Base-by-base conservation (phyloP, 495 filamentous ascomycete genomes). In the Aspergillus homomorphus region DNA sequence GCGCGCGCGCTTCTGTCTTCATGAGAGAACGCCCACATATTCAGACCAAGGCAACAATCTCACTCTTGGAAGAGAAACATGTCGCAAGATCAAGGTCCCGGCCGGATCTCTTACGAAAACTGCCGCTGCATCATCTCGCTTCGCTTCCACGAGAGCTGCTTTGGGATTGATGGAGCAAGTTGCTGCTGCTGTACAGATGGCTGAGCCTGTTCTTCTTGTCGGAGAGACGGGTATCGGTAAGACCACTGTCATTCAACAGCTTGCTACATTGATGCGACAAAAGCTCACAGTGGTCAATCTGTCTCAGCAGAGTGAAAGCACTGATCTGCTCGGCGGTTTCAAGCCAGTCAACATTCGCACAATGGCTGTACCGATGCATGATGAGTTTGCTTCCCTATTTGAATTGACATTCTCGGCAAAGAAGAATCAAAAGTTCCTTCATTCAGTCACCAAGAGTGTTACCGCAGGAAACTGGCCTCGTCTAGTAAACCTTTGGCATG, bases 181-280 rank as follows among this genome's bases (percentile, higher is more conserved):
- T 57, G 87, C 88, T 5, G 86, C 88, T 26, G 86, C 92, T 1
- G 82, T 97, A 15, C 84, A 88, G 56, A 85, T 92, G 70, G 82
- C 84, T 4, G 95, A 99, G 66, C 94, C 95, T 2, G 82, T 96
- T 9, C 74, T 99, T 24, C 84, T 99, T 51, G 94, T 99, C 41
- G 95, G 95, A 60, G 95, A 99, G 74, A 99, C 95, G 3, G 95
- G 95, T 73, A 96, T 94, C 51, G 95, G 95, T 65, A 99, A 99
- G 73, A 99, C 95, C 2, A 92, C 92, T 1, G 87, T 93, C 14
- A 85, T 99, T 45, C 95, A 99, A 67, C 91, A 96, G 63, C 77
- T 99, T 56, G 92, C 95, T 3, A 84, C 88, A 28, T 77, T 87
- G 16, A 81, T 95, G 26, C 87, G 92, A 0, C 86, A 88, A 60